A percentile compares a stretch with the other conserved stretches of the same genome.
phyloP scores from a whole-genome alignment of 768 basidiomycete species.

The Obba rivulosa region DNA sequence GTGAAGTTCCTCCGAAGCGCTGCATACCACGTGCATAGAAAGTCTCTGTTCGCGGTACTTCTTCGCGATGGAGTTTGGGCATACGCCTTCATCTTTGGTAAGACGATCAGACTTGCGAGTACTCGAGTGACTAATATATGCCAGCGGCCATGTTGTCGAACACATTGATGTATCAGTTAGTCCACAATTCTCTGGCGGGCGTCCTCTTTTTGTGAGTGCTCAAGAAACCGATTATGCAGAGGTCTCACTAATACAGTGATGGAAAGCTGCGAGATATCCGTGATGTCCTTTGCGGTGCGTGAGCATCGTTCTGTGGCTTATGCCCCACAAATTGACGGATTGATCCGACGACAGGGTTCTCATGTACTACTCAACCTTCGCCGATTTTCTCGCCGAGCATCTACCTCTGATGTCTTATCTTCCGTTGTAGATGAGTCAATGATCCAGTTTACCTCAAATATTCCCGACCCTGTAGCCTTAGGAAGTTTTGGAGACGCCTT shows the following conservation, averaged over 20 bases:
- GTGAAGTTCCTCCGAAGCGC: neutral
- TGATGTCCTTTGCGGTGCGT: conserved; percentile 6
- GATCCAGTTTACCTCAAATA: too few relatives aligned
- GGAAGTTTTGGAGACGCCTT: too few relatives aligned
- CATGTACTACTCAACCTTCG: too few relatives aligned
- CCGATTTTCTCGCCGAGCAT: too few relatives aligned
- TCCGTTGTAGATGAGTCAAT: too few relatives aligned
- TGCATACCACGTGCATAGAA: too few relatives aligned
- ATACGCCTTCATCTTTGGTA: conserved; percentile 5
- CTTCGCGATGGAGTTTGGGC: conserved; percentile 8
- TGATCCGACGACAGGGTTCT: neutral
- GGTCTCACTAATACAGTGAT: neutral
- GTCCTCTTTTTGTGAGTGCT: conserved; percentile 10
- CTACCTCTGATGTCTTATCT: too few relatives aligned
- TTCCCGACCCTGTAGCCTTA: too few relatives aligned
- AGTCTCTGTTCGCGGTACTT: neutral
- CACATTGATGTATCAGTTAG: conserved; percentile 11
- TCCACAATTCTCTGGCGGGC: conserved; percentile 9
- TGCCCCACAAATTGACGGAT: too few relatives aligned
- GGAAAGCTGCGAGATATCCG: conserved; percentile 3
- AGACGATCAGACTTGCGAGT: neutral
- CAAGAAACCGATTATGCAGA: too few relatives aligned
- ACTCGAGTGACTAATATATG: neutral
- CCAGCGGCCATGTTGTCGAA: conserved; percentile 13
- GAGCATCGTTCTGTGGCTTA: too few relatives aligned